Percentiles rank a stretch among this genome's conserved stretches.
phyloP scores from a whole-genome alignment of 768 basidiomycete species.

The Suillus plorans region DNA sequence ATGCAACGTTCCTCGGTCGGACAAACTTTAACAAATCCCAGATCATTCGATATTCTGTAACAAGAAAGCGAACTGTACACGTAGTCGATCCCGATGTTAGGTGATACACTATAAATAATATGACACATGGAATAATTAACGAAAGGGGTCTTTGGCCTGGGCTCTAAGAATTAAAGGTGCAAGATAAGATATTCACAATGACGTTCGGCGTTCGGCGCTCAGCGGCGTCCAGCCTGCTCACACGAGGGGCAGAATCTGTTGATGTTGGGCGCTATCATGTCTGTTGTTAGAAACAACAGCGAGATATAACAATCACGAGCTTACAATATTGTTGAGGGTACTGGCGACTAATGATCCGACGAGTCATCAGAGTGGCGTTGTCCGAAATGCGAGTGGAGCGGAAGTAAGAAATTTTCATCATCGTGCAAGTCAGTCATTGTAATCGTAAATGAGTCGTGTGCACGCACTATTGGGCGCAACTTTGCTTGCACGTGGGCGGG shows the following conservation, averaged over 20 bases:
- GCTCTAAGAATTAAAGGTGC: slow-evolving; percentile 15
- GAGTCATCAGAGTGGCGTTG: not conserved
- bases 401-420: slow-evolving; percentile 2
- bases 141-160: slow-evolving; percentile 13
- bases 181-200: slow-evolving; percentile 4
- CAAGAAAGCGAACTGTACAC: slow-evolving; percentile 23
- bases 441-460: not conserved
- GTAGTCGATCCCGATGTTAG: slow-evolving; percentile 10
- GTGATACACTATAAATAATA: slow-evolving; percentile 11
- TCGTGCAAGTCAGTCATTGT: slow-evolving; percentile 1
- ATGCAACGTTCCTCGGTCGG: not conserved
- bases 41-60: slow-evolving; percentile 19
- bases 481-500: slow-evolving; percentile 42
- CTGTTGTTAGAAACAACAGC: slow-evolving; percentile 2
- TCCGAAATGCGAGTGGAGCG: not conserved
- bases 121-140: slow-evolving; percentile 21
- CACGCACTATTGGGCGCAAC: slow-evolving; percentile 52
- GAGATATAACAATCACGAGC: slow-evolving; percentile 12
- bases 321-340: slow-evolving; percentile 49
- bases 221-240: slow-evolving; percentile 27
- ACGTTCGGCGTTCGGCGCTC: slow-evolving; percentile 5
- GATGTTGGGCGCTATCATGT: slow-evolving; percentile 40
- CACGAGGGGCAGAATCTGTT: slow-evolving; percentile 43
- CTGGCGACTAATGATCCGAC: slow-evolving; percentile 32
- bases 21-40: not conserved